Evolutionary conservation across 768 basidiomycete genomes (phyloP).

Genomic region (Auricularia sp.): DNA sequence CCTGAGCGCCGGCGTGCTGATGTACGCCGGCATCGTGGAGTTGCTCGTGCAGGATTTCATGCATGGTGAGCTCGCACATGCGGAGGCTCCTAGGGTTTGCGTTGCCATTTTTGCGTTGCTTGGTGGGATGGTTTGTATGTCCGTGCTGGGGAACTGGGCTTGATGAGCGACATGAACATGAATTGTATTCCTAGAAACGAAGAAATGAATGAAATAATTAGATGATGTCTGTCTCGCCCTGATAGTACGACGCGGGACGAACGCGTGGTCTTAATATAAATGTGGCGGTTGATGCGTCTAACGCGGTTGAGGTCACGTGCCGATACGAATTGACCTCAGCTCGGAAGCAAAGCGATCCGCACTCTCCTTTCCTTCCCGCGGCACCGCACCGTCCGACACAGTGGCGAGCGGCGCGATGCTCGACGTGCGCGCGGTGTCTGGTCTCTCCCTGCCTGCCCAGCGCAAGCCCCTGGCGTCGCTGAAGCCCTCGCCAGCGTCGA

Average conservation of each 20-base stretch:
- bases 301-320: too few species aligned
- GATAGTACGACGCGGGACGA: too few species aligned
- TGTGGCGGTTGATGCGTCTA: too few species aligned
- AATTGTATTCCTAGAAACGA: too few species aligned
- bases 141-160: neutral
- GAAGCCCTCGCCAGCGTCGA: neutral
- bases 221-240: too few species aligned
- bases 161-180: neutral
- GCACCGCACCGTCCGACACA: neutral
- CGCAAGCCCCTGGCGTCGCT: neutral
- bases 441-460: neutral
- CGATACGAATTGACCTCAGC: neutral
- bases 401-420: neutral
- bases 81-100: neutral
- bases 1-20: slow-evolving; percentile 79
- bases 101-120: neutral
- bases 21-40: slow-evolving; percentile 84
- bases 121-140: neutral
- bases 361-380: neutral
- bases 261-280: too few species aligned
- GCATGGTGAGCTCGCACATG: neutral
- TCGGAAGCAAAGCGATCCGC: neutral
- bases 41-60: slow-evolving; percentile 20
- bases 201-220: too few species aligned
- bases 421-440: neutral